phyloP scores from a whole-genome alignment of 768 basidiomycete species.

The Nidularia pulvinata region DNA sequence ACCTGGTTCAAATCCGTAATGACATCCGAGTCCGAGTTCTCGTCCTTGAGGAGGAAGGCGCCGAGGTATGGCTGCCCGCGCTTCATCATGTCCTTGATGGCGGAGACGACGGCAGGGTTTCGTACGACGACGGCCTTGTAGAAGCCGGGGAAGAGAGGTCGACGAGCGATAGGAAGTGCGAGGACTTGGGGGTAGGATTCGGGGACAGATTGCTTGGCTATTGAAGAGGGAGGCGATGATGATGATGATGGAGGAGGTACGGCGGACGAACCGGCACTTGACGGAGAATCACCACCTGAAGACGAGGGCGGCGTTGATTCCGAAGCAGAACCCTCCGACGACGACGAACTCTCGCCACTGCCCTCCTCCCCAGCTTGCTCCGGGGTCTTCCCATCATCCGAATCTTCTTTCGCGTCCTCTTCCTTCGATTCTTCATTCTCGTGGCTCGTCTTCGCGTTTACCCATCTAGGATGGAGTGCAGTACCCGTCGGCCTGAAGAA shows the following conservation, averaged over 20 bases:
- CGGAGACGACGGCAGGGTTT: slow-evolving; percentile 88
- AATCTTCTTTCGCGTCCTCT: no score
- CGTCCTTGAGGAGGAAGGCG: slow-evolving; percentile 95
- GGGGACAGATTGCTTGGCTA: slow-evolving; percentile 87
- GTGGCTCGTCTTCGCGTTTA: no score
- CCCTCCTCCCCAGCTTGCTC: no score
- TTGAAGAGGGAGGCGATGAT: slow-evolving; percentile 33
- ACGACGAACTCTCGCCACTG: no score
- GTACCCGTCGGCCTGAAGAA: no score
- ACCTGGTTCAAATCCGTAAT: slow-evolving; percentile 89
- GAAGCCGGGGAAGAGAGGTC: slow-evolving; percentile 96
- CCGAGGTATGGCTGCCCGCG: slow-evolving; percentile 97
- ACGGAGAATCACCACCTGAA: neutral
- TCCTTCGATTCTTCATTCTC: no score
- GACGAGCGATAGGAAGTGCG: slow-evolving; percentile 91
- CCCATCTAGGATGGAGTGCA: no score
- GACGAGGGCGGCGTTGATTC: neutral
- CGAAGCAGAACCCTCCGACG: no score
- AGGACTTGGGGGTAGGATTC: slow-evolving; percentile 93
- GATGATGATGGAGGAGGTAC: slow-evolving; percentile 8
- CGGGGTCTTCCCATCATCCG: no score
- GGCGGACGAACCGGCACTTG: slow-evolving; percentile 6
- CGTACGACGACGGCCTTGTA: slow-evolving; percentile 97
- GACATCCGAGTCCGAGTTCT: slow-evolving; percentile 88
- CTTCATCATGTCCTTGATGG: slow-evolving; percentile 96